These are phyloP conservation scores for Xylariaceae sp. DNA, from an alignment of 2,329 filamentous ascomycete genomes.

Conservation along the genomic window DNA sequence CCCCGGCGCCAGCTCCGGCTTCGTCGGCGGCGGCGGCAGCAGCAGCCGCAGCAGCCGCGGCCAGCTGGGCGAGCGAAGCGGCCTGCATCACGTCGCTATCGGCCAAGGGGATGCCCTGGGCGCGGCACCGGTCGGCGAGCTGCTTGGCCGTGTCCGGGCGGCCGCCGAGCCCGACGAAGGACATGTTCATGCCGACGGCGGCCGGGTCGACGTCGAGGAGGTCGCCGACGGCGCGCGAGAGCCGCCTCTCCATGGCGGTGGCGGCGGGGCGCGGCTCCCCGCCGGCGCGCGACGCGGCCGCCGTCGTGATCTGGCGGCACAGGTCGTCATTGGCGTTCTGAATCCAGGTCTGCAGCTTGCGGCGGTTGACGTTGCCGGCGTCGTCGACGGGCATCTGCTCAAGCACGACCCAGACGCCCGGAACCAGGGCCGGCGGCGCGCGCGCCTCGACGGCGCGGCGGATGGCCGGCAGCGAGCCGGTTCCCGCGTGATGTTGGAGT, in stretches of 20 bases:
- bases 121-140: slow-evolving; percentile 30
- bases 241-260: slow-evolving; percentile 30
- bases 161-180: slow-evolving; percentile 32
- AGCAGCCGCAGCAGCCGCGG: slow-evolving; percentile 26
- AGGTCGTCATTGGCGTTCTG: slow-evolving; percentile 43
- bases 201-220: slow-evolving; percentile 29
- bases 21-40: too few relatives aligned
- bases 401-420: slow-evolving; percentile 42
- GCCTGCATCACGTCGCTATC: slow-evolving; percentile 30
- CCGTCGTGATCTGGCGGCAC: slow-evolving; percentile 37
- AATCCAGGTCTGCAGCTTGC: slow-evolving; percentile 44
- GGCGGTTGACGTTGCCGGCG: slow-evolving; percentile 31
- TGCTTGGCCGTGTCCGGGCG: slow-evolving; percentile 32
- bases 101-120: slow-evolving; percentile 30
- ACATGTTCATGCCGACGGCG: slow-evolving; percentile 36
- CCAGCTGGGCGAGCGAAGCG: slow-evolving; percentile 31
- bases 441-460: slow-evolving; percentile 28
- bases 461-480: slow-evolving; percentile 34
- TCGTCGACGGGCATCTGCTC: slow-evolving; percentile 36
- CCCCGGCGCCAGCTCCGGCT: too few relatives aligned
- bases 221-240: slow-evolving; percentile 31
- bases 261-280: slow-evolving; percentile 27
- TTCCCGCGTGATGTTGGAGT: too few relatives aligned
- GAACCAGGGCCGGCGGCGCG: slow-evolving; percentile 29
- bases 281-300: slow-evolving; percentile 29